Percentiles rank a stretch among this genome's conserved stretches.
Conservation (phyloP, 2,329 filamentous ascomycete species). For the Paecilomyces sp. region DNA sequence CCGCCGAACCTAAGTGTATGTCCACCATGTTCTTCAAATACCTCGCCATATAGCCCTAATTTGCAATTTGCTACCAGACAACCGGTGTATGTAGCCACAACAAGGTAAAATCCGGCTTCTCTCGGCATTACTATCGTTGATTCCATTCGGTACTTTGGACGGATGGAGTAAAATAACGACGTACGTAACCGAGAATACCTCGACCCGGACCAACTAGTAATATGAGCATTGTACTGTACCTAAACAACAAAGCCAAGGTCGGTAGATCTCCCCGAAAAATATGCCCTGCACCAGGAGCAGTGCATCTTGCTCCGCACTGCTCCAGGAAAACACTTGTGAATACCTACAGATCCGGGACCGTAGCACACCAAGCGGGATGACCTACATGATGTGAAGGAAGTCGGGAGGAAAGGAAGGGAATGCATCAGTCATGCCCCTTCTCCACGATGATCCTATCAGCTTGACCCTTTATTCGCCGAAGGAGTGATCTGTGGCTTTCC, state of each 20-base stretch:
- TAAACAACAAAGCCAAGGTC: not conserved
- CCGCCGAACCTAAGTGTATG: not conserved
- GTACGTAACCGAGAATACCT: not conserved
- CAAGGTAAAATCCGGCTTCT: not conserved
- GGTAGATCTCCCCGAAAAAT: not conserved
- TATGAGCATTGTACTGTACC: not conserved
- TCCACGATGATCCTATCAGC: not conserved
- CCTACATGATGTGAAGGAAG: not conserved
- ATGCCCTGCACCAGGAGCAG: not conserved
- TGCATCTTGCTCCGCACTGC: not conserved
- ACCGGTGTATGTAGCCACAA: not conserved
- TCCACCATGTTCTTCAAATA: not conserved
- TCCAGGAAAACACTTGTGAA: not conserved
- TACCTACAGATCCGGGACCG: not conserved
- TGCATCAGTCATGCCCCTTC: not conserved
- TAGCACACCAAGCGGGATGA: not conserved
- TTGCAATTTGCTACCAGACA: not conserved
- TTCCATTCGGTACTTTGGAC: not conserved
- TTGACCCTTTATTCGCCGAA: not conserved
- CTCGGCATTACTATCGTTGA: not conserved
- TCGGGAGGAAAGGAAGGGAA: not conserved
- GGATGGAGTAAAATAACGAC: not conserved
- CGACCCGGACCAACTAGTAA: not conserved
- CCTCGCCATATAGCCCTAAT: not conserved
- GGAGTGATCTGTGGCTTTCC: not conserved